Conservation (phyloP, 2,329 filamentous ascomycete species). For the Colletotrichum limetticola region DNA sequence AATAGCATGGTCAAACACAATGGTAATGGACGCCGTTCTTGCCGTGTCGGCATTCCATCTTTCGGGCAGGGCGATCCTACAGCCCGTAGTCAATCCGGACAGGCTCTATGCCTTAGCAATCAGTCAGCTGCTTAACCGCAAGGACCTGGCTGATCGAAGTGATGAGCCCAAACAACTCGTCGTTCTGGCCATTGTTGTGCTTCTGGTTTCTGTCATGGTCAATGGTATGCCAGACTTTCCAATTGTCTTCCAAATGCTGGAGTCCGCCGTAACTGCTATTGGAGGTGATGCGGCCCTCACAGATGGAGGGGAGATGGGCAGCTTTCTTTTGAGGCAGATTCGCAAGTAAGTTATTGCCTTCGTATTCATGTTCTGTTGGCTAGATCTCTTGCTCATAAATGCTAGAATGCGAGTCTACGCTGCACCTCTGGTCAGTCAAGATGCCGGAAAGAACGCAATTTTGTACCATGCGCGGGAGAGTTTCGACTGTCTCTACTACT, state of each 20-base stretch:
- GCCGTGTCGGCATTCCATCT: conserved; percentile 42
- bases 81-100: not conserved
- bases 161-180: conserved; percentile 2
- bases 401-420: conserved; percentile 20
- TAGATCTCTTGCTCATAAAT: no score
- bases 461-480: conserved; percentile 4
- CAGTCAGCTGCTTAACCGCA: not conserved
- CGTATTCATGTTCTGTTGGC: not conserved
- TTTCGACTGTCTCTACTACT: conserved; percentile 27
- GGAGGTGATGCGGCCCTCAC: conserved; percentile 34
- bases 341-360: conserved; percentile 9
- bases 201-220: conserved; percentile 41
- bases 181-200: conserved; percentile 37
- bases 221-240: conserved; percentile 42
- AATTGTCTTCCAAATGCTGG: conserved; percentile 39
- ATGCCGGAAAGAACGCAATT: conserved; percentile 1
- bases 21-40: conserved; percentile 41
- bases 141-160: not conserved
- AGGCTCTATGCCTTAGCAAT: conserved; percentile 7
- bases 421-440: conserved; percentile 8
- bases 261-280: conserved; percentile 41
- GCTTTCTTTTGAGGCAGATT: conserved; percentile 13
- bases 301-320: not conserved
- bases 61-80: not conserved
- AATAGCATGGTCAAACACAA: conserved; percentile 36